These are phyloP conservation scores for Aspergillus japonicus DNA, from an alignment of 2,329 filamentous ascomycete species.

Conservation along the genomic window DNA sequence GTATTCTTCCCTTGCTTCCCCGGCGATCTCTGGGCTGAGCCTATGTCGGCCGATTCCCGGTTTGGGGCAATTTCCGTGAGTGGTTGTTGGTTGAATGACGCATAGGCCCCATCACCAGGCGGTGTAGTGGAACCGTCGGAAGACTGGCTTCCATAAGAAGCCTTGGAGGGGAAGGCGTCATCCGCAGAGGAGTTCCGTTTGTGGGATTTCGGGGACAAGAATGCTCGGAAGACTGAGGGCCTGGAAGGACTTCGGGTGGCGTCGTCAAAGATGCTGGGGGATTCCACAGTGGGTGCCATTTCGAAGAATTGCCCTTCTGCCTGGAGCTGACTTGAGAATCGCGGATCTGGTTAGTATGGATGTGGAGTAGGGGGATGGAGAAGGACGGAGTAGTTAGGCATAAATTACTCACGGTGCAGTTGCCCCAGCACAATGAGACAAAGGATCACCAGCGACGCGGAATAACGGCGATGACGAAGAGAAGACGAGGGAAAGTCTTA, in stretches of 20 bases:
- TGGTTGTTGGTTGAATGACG: slow-evolving; percentile 33
- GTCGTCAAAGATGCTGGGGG: slow-evolving; percentile 40
- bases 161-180: slow-evolving; percentile 24
- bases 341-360: slow-evolving; percentile 3
- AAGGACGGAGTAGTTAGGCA: slow-evolving; percentile 9
- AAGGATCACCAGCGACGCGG: slow-evolving; percentile 6
- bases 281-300: slow-evolving; percentile 35
- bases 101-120: slow-evolving; percentile 52
- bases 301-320: slow-evolving; percentile 27
- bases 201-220: slow-evolving; percentile 53
- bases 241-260: slow-evolving; percentile 34
- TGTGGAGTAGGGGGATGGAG: neutral
- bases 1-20: slow-evolving; percentile 36
- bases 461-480: slow-evolving; percentile 7
- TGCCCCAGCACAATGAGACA: slow-evolving; percentile 9
- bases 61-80: slow-evolving; percentile 42
- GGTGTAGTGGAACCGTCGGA: slow-evolving; percentile 41
- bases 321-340: slow-evolving; percentile 25
- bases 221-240: slow-evolving; percentile 53
- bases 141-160: slow-evolving; percentile 43
- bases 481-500: neutral
- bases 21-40: slow-evolving; percentile 36
- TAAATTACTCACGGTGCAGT: slow-evolving; percentile 18
- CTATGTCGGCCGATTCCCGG: slow-evolving; percentile 30
- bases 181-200: slow-evolving; percentile 47